Base-by-base conservation (phyloP, 73 alveolate species). In the Tetrahymena malaccensis region DNA sequence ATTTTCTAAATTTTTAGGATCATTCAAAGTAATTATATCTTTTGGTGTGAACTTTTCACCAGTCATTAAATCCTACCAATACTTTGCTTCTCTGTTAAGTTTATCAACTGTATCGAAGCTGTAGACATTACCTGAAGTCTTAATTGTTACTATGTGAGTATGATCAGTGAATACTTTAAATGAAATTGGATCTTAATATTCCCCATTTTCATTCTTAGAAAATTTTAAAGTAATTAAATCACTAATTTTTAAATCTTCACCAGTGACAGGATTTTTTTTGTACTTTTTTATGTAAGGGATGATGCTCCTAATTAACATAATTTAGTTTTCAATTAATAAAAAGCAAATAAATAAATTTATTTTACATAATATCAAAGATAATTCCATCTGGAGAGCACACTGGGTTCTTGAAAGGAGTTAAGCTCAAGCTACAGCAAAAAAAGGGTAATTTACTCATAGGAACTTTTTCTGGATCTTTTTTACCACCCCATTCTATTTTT, bases 151-250 rank as follows among this genome's bases (percentile, higher is more conserved):
- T 17, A 99, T 98, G 95, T 98, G 98, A 37, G 99, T 89, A 94
- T 97, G 97, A 43, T 98, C 99, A 19, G 98, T 98, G 55, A 96
- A 94, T 16, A 96, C 98, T 95, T 98, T 98, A 96, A 94, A 98
- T 38, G 99, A 98, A 89, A 99, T 97, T 1, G 99, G 99, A 97
- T 99, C 99, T 84, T 98, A 99, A 96, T 96, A 98, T 95, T 99
- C 98, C 10, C 99, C 99, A 95, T 99, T 97, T 44, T 98, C 98
- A 94, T 99, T 99, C 95, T 96, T 97, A 96, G 97, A 98, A 96
- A 99, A 98, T 93, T 97, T 96, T 93, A 99, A 96, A 85, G 97
- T 94, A 37, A 98, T 96, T 55, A 99, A 94, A 58, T 99, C 99
- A 57, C 96, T 93, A 40, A 96, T 56, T 94, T 97, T 96, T 85